Evolutionary conservation across 75 land plant genomes (phyloP).

Genomic region (Selaginella tamariscina): DNA sequence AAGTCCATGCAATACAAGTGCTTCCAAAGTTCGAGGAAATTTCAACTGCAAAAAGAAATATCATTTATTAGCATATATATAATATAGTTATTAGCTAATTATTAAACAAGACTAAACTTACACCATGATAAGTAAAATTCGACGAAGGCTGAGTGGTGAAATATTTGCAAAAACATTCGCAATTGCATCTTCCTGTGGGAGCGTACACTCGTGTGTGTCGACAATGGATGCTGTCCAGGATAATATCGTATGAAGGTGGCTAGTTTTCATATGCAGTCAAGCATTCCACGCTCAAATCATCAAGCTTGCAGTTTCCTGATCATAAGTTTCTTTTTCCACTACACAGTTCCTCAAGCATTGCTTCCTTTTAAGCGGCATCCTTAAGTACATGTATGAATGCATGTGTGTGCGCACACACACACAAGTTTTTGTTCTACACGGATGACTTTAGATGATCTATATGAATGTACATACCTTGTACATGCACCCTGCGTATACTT

Average conservation of each 20-base stretch:
- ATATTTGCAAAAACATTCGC: conserved; percentile 40
- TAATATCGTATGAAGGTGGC: neutral
- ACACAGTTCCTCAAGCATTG: neutral
- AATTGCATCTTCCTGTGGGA: conserved; percentile 50
- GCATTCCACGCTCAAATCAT: neutral
- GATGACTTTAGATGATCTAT: no score
- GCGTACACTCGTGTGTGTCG: neutral
- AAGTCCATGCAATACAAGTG: conserved; percentile 56
- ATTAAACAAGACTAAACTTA: conserved; percentile 38
- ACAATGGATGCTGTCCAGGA: neutral
- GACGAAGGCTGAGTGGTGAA: conserved; percentile 33
- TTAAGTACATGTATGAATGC: no score
- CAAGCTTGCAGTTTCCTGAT: neutral
- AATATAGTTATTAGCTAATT: no score
- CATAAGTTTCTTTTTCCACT: neutral
- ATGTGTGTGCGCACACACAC: no score
- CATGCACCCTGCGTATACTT: no score
- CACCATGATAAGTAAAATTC: conserved; percentile 61
- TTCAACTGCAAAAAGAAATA: conserved; percentile 29
- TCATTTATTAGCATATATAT: neutral
- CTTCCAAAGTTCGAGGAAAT: conserved; percentile 88
- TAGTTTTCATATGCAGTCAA: neutral
- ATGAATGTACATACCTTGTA: no score
- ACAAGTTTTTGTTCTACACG: no score
- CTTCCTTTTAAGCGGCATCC: neutral